Percentiles rank a stretch among this genome's conserved stretches.
Evolutionary conservation across 2,329 filamentous ascomycete species (phyloP).

Genomic region (Karstenula rhodostoma): DNA sequence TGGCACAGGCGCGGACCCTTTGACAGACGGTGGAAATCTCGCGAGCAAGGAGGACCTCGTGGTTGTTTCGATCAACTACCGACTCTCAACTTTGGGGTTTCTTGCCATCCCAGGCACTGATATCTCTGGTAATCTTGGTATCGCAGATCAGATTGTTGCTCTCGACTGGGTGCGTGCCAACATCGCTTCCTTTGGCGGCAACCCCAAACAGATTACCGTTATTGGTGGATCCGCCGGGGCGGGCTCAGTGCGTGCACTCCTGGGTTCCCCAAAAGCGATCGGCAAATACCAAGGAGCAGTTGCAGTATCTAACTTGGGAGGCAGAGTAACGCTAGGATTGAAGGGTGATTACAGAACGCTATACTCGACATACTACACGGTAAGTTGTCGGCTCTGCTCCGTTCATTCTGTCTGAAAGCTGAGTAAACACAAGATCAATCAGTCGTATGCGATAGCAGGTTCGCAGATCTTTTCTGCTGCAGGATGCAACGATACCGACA

Average conservation of each 20-base stretch:
- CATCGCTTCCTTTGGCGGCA: conserved; percentile 58
- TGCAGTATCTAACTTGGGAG: conserved; percentile 62
- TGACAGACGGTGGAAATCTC: conserved; percentile 63
- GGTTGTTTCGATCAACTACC: conserved; percentile 68
- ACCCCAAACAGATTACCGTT: conserved; percentile 57
- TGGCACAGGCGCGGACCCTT: conserved; percentile 50
- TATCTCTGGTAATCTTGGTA: conserved; percentile 63
- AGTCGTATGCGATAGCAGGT: conserved; percentile 60
- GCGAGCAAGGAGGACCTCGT: conserved; percentile 67
- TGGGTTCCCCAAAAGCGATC: conserved; percentile 59
- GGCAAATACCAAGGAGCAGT: conserved; percentile 58
- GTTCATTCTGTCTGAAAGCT: too few relatives aligned
- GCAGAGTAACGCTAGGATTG: conserved; percentile 64
- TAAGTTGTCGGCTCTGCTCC: too few relatives aligned
- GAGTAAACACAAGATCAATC: too few relatives aligned
- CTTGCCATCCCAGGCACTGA: conserved; percentile 64
- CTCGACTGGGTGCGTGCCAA: conserved; percentile 58
- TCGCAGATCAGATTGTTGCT: conserved; percentile 61
- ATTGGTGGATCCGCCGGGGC: conserved; percentile 62
- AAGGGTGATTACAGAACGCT: conserved; percentile 65
- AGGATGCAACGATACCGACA: conserved; percentile 59
- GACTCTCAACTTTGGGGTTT: conserved; percentile 66
- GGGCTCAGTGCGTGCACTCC: conserved; percentile 63
- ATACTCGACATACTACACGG: conserved; percentile 67
- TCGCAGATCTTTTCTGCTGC: conserved; percentile 61